These are phyloP conservation scores for Salisapilia sapeloensis DNA, from an alignment of 352 stramenopile genomes.

Conservation along the genomic window DNA sequence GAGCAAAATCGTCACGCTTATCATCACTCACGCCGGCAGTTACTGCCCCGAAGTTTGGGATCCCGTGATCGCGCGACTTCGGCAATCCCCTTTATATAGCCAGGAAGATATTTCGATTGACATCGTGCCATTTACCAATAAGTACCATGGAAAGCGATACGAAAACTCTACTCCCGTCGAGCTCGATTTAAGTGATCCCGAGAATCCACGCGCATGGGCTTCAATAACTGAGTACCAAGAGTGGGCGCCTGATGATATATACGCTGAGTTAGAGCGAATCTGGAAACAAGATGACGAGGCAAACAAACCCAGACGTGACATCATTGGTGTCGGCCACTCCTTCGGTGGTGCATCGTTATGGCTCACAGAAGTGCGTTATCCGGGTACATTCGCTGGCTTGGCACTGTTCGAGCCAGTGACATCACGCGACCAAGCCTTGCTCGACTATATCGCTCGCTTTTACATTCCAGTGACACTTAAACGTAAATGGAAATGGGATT, in stretches of 20 bases:
- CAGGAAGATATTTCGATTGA: no score
- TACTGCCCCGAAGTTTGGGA: slow-evolving; percentile 32
- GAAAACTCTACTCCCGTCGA: slow-evolving; percentile 10
- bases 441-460: slow-evolving; percentile 9
- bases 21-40: slow-evolving; percentile 25
- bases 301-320: slow-evolving; percentile 2
- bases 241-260: no score
- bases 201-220: slow-evolving; percentile 8
- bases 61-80: slow-evolving; percentile 18
- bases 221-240: slow-evolving; percentile 6
- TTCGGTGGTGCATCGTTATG: slow-evolving; percentile 20
- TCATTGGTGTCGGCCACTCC: slow-evolving; percentile 29
- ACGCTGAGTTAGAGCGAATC: no score
- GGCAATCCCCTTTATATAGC: slow-evolving; percentile 10
- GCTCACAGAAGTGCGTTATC: slow-evolving; percentile 13
- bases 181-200: slow-evolving; percentile 3
- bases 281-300: slow-evolving; percentile 3
- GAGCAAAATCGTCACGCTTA: slow-evolving; percentile 12
- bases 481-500: slow-evolving; percentile 12
- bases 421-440: slow-evolving; percentile 6
- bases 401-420: slow-evolving; percentile 27
- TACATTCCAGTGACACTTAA: slow-evolving; percentile 13
- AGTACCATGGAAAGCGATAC: slow-evolving; percentile 14
- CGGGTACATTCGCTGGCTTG: slow-evolving; percentile 23
- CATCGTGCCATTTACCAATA: slow-evolving; percentile 15